Percentiles rank a stretch among this genome's conserved stretches.
phyloP scores from a whole-genome alignment of 1,284 basidiomycete genomes.

The Pseudozyma thailandica region DNA sequence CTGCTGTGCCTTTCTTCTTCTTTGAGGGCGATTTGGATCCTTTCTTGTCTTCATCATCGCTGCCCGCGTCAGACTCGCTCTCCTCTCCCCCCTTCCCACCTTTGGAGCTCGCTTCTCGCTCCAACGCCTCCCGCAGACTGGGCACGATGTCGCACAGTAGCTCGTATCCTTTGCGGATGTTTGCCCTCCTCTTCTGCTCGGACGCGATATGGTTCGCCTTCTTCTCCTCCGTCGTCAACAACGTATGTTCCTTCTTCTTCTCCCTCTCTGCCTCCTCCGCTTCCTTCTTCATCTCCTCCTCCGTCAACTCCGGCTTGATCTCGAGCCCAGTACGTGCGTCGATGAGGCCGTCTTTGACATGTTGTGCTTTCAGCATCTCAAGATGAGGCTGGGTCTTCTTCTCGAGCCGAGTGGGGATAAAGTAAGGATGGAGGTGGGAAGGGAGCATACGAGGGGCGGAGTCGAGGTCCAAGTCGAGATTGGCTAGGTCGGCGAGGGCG shows the following conservation, averaged over 20 bases:
- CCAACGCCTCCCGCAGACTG: slow-evolving; percentile 73
- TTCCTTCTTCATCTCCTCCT: slow-evolving; percentile 29
- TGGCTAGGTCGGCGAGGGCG: slow-evolving; percentile 31
- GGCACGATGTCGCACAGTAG: slow-evolving; percentile 81
- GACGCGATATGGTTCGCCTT: slow-evolving; percentile 92
- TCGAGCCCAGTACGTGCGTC: slow-evolving; percentile 27
- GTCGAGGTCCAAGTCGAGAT: slow-evolving; percentile 39
- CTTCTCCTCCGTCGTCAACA: slow-evolving; percentile 85
- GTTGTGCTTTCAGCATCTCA: slow-evolving; percentile 38
- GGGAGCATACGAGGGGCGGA: slow-evolving; percentile 16
- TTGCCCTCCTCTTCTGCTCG: slow-evolving; percentile 87
- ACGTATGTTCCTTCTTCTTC: slow-evolving; percentile 69
- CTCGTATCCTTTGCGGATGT: slow-evolving; percentile 87
- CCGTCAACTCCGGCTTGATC: slow-evolving; percentile 37
- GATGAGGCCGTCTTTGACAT: slow-evolving; percentile 38
- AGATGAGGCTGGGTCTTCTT: slow-evolving; percentile 55
- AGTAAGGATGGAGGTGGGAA: slow-evolving; percentile 18
- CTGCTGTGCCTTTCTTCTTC: slow-evolving; percentile 14
- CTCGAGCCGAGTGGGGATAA: slow-evolving; percentile 27
- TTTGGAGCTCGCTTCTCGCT: slow-evolving; percentile 40
- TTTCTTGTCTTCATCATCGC: slow-evolving; percentile 20
- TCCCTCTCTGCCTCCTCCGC: slow-evolving; percentile 40
- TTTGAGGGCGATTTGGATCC: slow-evolving; percentile 8
- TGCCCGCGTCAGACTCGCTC: slow-evolving; percentile 3
- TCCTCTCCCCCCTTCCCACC: slow-evolving; percentile 12